These are phyloP conservation scores for Periconia sp. DNA, from an alignment of 2,329 filamentous ascomycete species.

Conservation along the genomic window DNA sequence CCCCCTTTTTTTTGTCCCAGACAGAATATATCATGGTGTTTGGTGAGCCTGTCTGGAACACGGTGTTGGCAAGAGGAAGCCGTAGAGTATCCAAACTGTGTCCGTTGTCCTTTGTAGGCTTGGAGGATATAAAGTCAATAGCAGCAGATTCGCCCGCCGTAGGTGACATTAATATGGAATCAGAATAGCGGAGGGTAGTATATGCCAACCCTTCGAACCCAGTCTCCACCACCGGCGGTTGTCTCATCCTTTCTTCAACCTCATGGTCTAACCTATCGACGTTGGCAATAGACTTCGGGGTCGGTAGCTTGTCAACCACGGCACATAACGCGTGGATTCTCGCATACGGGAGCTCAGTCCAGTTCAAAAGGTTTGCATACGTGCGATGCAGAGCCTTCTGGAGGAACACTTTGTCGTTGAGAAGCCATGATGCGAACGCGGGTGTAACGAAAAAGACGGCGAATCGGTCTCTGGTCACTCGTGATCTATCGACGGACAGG, in stretches of 20 bases:
- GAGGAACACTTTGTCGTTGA: conserved; percentile 32
- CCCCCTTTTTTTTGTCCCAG: conserved; percentile 28
- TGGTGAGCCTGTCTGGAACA: conserved; percentile 71
- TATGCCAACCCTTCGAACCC: conserved; percentile 46
- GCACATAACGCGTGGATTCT: conserved; percentile 35
- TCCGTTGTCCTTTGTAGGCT: conserved; percentile 1
- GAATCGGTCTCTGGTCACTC: conserved; percentile 18
- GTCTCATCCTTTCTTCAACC: conserved; percentile 1
- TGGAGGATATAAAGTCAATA: conserved; percentile 30
- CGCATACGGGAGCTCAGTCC: neutral
- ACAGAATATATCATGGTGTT: conserved; percentile 32
- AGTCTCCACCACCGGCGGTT: conserved; percentile 23
- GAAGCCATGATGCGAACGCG: conserved; percentile 38
- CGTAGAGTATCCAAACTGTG: conserved; percentile 40
- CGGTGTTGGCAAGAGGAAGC: conserved; percentile 77
- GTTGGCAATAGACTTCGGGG: conserved; percentile 13
- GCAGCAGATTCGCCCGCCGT: conserved; percentile 21
- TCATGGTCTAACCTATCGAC: conserved; percentile 6
- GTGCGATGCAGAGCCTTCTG: conserved; percentile 28
- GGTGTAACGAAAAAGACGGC: conserved; percentile 41
- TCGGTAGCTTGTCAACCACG: conserved; percentile 46
- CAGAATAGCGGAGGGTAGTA: conserved; percentile 17
- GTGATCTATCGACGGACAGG: conserved; percentile 13
- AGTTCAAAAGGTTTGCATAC: conserved; percentile 13
- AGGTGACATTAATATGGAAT: conserved; percentile 16